A percentile compares a stretch with the other conserved stretches of the same genome.
Evolutionary conservation across 495 filamentous ascomycete species (phyloP).

Genomic region (Amniculicola lignicola): DNA sequence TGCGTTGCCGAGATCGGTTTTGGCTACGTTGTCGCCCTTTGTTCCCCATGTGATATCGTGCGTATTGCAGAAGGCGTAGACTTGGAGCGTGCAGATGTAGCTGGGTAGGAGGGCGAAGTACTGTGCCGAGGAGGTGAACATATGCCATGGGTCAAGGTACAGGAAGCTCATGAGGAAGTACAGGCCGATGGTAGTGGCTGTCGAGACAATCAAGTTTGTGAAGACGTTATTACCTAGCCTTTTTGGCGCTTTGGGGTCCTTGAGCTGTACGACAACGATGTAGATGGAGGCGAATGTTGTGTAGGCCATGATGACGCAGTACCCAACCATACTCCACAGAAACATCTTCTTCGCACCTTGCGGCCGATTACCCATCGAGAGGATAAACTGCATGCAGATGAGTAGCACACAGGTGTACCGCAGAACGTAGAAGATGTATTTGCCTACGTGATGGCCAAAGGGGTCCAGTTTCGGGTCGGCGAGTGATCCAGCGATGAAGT

Average conservation of each 20-base stretch:
- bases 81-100: slow-evolving; percentile 96
- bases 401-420: slow-evolving; percentile 81
- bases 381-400: slow-evolving; percentile 92
- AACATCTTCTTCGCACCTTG: slow-evolving; percentile 96
- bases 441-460: slow-evolving; percentile 79
- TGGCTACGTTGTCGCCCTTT: slow-evolving; percentile 93
- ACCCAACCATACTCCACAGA: slow-evolving; percentile 77
- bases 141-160: slow-evolving; percentile 98
- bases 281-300: slow-evolving; percentile 84
- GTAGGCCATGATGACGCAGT: slow-evolving; percentile 92
- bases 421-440: slow-evolving; percentile 80
- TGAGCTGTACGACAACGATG: slow-evolving; percentile 77
- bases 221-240: slow-evolving; percentile 79
- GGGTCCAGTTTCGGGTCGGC: slow-evolving; percentile 78
- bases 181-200: slow-evolving; percentile 80
- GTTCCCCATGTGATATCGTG: slow-evolving; percentile 99
- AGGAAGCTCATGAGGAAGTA: slow-evolving; percentile 96
- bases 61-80: slow-evolving; percentile 99
- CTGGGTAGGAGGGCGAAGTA: slow-evolving; percentile 89
- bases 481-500: slow-evolving; percentile 95
- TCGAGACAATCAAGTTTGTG: slow-evolving; percentile 91
- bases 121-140: slow-evolving; percentile 90
- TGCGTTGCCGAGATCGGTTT: slow-evolving; percentile 86
- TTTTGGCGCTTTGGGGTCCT: slow-evolving; percentile 50
- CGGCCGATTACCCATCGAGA: slow-evolving; percentile 96